Base-by-base conservation (phyloP, 192 early-diverging fungal species). In the Chytriomyces sp. region DNA sequence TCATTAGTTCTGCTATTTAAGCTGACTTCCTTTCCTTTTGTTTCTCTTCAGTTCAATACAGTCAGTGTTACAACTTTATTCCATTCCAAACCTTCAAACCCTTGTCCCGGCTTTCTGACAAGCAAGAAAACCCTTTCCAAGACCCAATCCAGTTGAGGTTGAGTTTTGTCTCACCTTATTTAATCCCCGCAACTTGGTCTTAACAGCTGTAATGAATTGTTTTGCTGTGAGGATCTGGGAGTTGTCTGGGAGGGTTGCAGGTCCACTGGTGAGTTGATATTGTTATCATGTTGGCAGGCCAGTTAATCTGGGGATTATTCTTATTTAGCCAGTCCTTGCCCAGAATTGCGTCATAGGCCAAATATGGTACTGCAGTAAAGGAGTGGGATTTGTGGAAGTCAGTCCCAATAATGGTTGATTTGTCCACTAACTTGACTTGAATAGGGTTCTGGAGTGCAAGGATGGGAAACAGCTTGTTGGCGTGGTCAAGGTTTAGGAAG, bases 321-420 rank as follows among this genome's bases (percentile, higher is more conserved):
- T 52, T 40, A 37, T 63, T 17, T 30, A 68, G 14, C 66, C 66
- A 68, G 63, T 68, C 66, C 14, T 65, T 68, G 61, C 66, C 66
- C 8, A 68, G 66, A 8, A 68, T 68, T 14, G 62, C 28, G 34
- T 68, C 66, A 30, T 68, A 68, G 17, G 66, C 63, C 22, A 68
- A 14, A 40, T 59, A 12, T 68, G 66, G 44, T 49, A 49, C 44
- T 49, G 44, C n/a, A n/a, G n/a, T 49, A 49, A 49, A 49, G n/a
- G 44, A 10, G n/a, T 14, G n/a, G 44, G 12, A 14, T 14, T 49
- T n/a, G n/a, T 49, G 44, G 44, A 49, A 49, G 12, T 14, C 44
- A 14, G 44, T 49, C 10, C 44, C n/a, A n/a, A n/a, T n/a, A 49
- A 49, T 49, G 10, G n/a, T 49, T n/a, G n/a, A 14, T n/a, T 49